Base-by-base conservation (phyloP, 2,329 filamentous ascomycete genomes). In the Zalaria sp. region DNA sequence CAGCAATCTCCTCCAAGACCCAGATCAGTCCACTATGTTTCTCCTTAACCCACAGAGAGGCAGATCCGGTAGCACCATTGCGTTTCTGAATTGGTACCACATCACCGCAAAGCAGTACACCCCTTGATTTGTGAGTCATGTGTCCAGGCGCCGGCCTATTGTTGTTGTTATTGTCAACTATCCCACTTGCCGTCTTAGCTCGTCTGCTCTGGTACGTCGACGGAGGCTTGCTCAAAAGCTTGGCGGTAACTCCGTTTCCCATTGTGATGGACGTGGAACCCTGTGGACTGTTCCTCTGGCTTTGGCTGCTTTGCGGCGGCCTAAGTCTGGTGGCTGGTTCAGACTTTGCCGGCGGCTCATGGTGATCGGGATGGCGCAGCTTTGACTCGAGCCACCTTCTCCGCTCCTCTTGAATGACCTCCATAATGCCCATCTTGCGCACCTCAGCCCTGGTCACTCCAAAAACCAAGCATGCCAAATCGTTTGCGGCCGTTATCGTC, bases 21-120 rank as follows among this genome's bases (percentile, higher is more conserved):
- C 91, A 98, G 46, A 98, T 96, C 45, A 98, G 65, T 6, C 89
- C 88, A 40, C 86, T 79, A 38, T 81, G 77, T 62, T 98, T 98
- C 61, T 98, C 91, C 66, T 98, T 98, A 3, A 98, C 91, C 91
- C 91, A 98, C 34, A 98, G 67, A 61, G 88, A 96, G 32, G 91
- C 91, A 44, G 91, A 88, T 2, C 91, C 91, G 4, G 81, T 89
- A 7, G 81, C 76, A 3, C 91, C 91, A 54, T 98, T 94, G 46
- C 91, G 78, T 63, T 96, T 98, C 58, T 88, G 83, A 45, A 98
- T 98, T 0, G 91, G 91, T 11, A 98, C 86, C n/a, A 98, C 89
- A 58, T 98, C 91, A 35, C 91, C 91, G 52, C 91, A 98, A 1
- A 98, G 72, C 40, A 98, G 63, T 26, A 98, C 91, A 3, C 89